phyloP scores from a whole-genome alignment of 2,329 filamentous ascomycete genomes.

The Alternaria ethzedia region DNA sequence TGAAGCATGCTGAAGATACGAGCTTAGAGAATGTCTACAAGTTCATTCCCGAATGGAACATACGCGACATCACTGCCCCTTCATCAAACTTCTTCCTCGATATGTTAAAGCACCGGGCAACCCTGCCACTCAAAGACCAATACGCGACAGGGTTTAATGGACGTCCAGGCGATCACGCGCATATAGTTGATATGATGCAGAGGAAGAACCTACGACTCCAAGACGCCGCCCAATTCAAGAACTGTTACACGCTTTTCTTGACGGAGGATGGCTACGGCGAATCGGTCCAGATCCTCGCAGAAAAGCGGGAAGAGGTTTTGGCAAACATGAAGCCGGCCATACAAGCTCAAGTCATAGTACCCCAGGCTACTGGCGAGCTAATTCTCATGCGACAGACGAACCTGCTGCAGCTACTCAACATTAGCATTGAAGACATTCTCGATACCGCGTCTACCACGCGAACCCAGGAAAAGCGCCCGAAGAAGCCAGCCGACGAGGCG shows the following conservation, averaged over 20 bases:
- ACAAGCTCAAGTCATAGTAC: conserved; percentile 25
- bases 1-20: conserved; percentile 46
- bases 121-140: conserved; percentile 14
- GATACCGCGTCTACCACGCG: conserved; percentile 46
- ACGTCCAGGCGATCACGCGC: conserved; percentile 44
- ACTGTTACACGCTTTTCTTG: conserved; percentile 50
- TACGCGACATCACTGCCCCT: conserved; percentile 49
- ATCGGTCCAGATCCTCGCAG: conserved; percentile 35
- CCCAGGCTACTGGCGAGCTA: conserved; percentile 33
- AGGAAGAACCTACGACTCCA: conserved; percentile 42
- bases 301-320: conserved; percentile 25
- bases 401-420: conserved; percentile 50
- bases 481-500: conserved; percentile 40
- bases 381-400: conserved; percentile 51
- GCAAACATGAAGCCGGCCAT: conserved; percentile 22
- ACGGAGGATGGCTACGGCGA: conserved; percentile 47
- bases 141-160: conserved; percentile 34
- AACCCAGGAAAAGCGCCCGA: conserved; percentile 25
- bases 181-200: conserved; percentile 48
- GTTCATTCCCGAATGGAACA: conserved; percentile 55
- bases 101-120: conserved; percentile 50
- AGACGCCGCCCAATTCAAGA: conserved; percentile 23
- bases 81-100: conserved; percentile 46
- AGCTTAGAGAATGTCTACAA: conserved; percentile 50
- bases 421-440: conserved; percentile 55